Evolutionary conservation across 805 yeast species (phyloP).

Genomic region (Kuraishia piskuri): DNA sequence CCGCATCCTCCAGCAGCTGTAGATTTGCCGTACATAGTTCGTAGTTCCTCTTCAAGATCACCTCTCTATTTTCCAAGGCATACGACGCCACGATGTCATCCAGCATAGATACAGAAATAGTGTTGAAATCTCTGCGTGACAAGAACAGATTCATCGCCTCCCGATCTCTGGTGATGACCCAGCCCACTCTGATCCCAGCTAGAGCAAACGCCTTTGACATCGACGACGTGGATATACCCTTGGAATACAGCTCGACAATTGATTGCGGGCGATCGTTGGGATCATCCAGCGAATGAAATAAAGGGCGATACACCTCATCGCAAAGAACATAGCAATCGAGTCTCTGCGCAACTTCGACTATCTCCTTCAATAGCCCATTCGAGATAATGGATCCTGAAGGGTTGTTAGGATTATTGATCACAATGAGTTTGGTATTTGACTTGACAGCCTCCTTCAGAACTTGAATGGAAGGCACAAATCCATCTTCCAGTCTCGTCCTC

Average conservation of each 20-base stretch:
- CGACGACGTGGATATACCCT: constrained; percentile 38
- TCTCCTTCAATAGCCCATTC: constrained; percentile 20
- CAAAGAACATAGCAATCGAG: constrained; percentile 28
- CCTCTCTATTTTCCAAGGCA: constrained; percentile 26
- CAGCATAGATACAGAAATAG: constrained; percentile 36
- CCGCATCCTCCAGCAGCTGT: constrained; percentile 23
- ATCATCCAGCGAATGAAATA: constrained; percentile 29
- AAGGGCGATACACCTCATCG: constrained; percentile 49
- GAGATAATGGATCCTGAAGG: constrained; percentile 38
- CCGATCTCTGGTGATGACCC: constrained; percentile 33
- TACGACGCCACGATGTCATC: constrained; percentile 39
- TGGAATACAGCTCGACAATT: constrained; percentile 30
- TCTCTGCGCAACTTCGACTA: constrained; percentile 29
- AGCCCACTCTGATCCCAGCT: constrained; percentile 47
- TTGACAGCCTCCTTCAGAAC: constrained; percentile 21
- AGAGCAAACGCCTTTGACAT: constrained; percentile 46
- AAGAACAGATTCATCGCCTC: constrained; percentile 22
- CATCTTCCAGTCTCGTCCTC: constrained; percentile 23
- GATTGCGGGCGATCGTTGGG: constrained; percentile 24
- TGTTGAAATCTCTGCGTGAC: constrained; percentile 39
- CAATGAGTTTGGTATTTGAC: constrained; percentile 32
- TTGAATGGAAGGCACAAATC: constrained; percentile 27
- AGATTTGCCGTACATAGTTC: constrained; percentile 30
- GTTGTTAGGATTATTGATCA: constrained; percentile 39
- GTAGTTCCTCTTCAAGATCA: constrained; percentile 30